These are phyloP conservation scores for Cephaloascus fragrans DNA, from an alignment of 805 yeast species.

Conservation along the genomic window DNA sequence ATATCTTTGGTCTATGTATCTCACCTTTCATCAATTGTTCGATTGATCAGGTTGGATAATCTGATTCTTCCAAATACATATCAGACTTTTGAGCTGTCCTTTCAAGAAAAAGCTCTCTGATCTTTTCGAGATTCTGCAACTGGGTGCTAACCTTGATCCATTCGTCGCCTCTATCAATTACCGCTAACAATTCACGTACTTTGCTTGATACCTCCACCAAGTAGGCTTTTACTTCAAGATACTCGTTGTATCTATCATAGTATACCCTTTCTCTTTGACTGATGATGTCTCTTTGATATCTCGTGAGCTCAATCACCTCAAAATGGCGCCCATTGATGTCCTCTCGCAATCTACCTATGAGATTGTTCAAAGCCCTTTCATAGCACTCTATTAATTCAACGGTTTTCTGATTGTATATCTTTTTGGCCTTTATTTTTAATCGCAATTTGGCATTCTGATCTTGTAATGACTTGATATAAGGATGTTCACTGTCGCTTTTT, in stretches of 20 bases:
- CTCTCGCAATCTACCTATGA: not conserved
- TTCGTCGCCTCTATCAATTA: not conserved
- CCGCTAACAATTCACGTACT: not conserved
- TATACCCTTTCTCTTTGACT: not conserved
- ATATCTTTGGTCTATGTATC: too few relatives aligned
- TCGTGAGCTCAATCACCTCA: not conserved
- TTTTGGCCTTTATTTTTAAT: not conserved
- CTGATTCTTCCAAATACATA: too few relatives aligned
- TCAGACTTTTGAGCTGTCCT: too few relatives aligned
- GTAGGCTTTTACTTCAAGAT: not conserved
- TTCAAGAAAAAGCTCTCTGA: too few relatives aligned
- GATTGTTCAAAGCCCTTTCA: not conserved
- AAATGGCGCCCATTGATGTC: not conserved
- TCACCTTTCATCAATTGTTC: too few relatives aligned
- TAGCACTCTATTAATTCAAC: not conserved
- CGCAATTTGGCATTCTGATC: not conserved
- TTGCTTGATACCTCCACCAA: not conserved
- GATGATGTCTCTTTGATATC: not conserved
- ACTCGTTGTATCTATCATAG: not conserved
- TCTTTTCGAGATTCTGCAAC: too few relatives aligned
- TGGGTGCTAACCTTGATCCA: too few relatives aligned
- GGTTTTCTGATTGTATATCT: not conserved
- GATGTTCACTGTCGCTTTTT: not conserved
- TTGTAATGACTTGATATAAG: not conserved
- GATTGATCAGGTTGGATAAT: too few relatives aligned